Evolutionary conservation across 1,284 basidiomycete genomes (phyloP), one percentile per base, ranked within the genome.

Genomic region (Ceratobasidium papillatum): DNA sequence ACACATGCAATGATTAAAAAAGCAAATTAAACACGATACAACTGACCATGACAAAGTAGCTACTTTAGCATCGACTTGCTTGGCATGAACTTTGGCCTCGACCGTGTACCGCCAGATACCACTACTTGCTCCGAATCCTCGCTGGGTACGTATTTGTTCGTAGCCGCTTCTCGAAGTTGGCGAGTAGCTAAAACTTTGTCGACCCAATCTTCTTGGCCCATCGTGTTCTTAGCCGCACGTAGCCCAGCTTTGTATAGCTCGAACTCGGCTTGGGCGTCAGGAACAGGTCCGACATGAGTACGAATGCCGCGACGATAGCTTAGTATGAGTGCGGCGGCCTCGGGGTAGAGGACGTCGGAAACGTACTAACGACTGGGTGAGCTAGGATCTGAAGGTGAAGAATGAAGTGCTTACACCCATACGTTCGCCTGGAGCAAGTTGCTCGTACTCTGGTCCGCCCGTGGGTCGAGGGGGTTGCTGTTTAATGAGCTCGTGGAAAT

Each of bases 301-400:
- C 69, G 69, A 30, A 72, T 72, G 1, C 69, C 69, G 3, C 58
- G 56, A 9, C 69, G 54, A 25, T 61, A 72, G 45, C 69, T 72
- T 17, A 72, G 54, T 51, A 72, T 47, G 12, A 72, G 22, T 9
- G 69, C 69, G 2, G 69, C 69, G n/a, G 69, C 69, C 32, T 72
- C 69, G 14, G 69, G 69, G 38, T 72, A 72, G 27, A 72, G 58
- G 25, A 72, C 69, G 17, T 72, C 69, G 9, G 69, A 72, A n/a
- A 61, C 54, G 45, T 72, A 72, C 69, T 72, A n/a, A 32, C 4
- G 9, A 30, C 12, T 14, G 36, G 58, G 36, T 61, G 34, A 11
- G 17, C 14, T 9, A 2, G 30, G 19, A 43, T 22, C 19, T 7
- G 27, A 22, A 11, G 66, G 14, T 11, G 36, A 56, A 41, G 30